Base-by-base conservation (phyloP, 768 basidiomycete genomes). In the Bullera alba region DNA sequence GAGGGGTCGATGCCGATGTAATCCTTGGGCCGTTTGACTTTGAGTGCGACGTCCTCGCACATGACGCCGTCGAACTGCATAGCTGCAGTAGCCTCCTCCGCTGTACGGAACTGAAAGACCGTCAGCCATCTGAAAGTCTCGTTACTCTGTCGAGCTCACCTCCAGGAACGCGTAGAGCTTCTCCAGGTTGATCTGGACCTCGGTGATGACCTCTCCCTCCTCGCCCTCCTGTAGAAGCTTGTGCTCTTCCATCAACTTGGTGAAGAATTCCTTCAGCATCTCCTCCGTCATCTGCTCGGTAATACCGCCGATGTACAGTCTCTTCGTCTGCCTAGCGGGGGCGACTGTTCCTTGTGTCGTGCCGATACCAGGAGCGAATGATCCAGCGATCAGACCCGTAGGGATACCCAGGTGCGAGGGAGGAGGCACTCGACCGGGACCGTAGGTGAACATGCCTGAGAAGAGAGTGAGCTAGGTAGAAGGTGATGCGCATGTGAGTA, bases 161-260 rank as follows among this genome's bases (percentile, higher is more conserved):
- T 99, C 95, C 46, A 97, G 86, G 70, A 96, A 99, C 1, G 95
- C 95, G 69, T 96, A 99, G 63, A 89, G 91, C 78, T 97, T 99
- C 74, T 97, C 95, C 64, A 91, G 91, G 68, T 96, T 96, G 76
- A 95, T 86, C 67, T 93, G 90, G 4, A 95, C 90, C 17, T 85
- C 85, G 27, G 92, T 79, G 27, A 97, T 89, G 8, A 93, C 88
- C 56, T 90, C 89, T 19, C 88, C 90, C 0, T 61, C 61, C 29
- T 63, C 35, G n/a, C 63, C 53, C 34, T 71, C 70, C n/a, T 55
- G 60, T 3, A 63, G 62, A 25, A 75, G 59, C 14, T 66, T 66
- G 28, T 71, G 62, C 74, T 96, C 90, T 34, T 80, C 81, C 91
- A 97, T 96, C 76, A 93, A 90, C 48, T 78, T 76, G 67, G 96